Evolutionary conservation across 2,329 filamentous ascomycete species (phyloP), one percentile per base, ranked within the genome.

Genomic region (Fusarium neocosmosporiellum): DNA sequence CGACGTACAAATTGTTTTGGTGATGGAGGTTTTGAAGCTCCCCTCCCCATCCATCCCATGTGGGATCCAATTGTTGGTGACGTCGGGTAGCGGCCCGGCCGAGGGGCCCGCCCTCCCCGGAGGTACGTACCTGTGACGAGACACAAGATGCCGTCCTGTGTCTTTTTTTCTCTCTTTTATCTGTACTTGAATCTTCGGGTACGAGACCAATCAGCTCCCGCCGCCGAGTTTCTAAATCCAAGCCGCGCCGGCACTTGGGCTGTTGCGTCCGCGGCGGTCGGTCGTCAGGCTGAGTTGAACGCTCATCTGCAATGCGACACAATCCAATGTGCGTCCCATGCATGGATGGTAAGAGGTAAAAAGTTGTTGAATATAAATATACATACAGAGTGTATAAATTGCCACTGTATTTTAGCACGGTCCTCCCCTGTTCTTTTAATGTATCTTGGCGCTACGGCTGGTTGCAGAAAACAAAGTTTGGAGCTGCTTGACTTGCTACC

Each of bases 291-390:
- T 57, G 22, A 31, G 31, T 20, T 24, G 22, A 53, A 58, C 41
- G 57, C 65, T 73, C 70, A 62, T 65, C 60, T 73, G 70, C 71
- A 71, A 73, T 73, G 70, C 70, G 70, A 73, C 67, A 71, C 71
- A 73, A 63, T 31, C 46, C 66, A 50, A 55, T 39, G 24, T 53
- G 34, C 41, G 22, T 13, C 43, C 34, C 24, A 27, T 59, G 27
- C 50, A 63, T 41, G 63, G n/a, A 29, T 66, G 39, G 46, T 50
- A 31, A 53, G 27, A 53, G 13, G 46, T 27, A 46, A 24, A 18
- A 50, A 20, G 50, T 50, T 58, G 27, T 36, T 37, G 36, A 27
- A 33, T 41, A 41, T 48, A 14, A 53, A 53, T 53, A 50, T 31
- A 53, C 29, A 20, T 16, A n/a, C 24, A 29, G 27, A 3, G 16